Percentiles rank a stretch among this genome's conserved stretches.
These are phyloP conservation scores for Amauroascus niger DNA, from an alignment of 2,329 filamentous ascomycete genomes.

Conservation along the genomic window DNA sequence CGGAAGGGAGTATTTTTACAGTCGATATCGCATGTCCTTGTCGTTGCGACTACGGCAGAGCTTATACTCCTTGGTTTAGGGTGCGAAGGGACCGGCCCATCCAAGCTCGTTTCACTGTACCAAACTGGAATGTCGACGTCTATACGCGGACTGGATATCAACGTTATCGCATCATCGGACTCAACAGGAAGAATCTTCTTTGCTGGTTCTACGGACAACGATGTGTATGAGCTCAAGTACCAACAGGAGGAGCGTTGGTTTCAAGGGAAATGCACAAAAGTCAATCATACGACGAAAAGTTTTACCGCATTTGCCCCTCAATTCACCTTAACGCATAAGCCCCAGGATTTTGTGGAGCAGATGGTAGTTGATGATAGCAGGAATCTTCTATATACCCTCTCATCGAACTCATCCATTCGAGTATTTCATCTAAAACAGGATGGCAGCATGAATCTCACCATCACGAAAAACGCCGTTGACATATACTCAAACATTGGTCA, in stretches of 20 bases:
- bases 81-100: slow-evolving; percentile 54
- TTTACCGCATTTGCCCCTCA: slow-evolving; percentile 49
- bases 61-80: slow-evolving; percentile 81
- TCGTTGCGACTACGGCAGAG: slow-evolving; percentile 76
- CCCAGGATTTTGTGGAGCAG: slow-evolving; percentile 57
- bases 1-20: slow-evolving; percentile 78
- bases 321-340: slow-evolving; percentile 37
- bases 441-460: slow-evolving; percentile 43
- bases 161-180: slow-evolving; percentile 64
- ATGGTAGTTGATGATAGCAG: slow-evolving; percentile 84
- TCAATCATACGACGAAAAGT: slow-evolving; percentile 73
- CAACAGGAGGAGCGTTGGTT: slow-evolving; percentile 98
- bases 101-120: slow-evolving; percentile 67
- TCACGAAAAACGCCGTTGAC: slow-evolving; percentile 45
- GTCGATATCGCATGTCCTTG: slow-evolving; percentile 76
- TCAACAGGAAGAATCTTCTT: slow-evolving; percentile 90
- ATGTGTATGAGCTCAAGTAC: slow-evolving; percentile 89
- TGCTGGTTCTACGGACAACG: slow-evolving; percentile 66
- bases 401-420: slow-evolving; percentile 75
- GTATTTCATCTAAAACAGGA: slow-evolving; percentile 74
- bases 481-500: slow-evolving; percentile 68
- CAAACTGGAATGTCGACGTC: slow-evolving; percentile 77
- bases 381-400: slow-evolving; percentile 83
- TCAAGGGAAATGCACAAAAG: slow-evolving; percentile 72
- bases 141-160: slow-evolving; percentile 65